Conservation (phyloP, 1,139 yeast species). For the Diutina neorugosa region DNA sequence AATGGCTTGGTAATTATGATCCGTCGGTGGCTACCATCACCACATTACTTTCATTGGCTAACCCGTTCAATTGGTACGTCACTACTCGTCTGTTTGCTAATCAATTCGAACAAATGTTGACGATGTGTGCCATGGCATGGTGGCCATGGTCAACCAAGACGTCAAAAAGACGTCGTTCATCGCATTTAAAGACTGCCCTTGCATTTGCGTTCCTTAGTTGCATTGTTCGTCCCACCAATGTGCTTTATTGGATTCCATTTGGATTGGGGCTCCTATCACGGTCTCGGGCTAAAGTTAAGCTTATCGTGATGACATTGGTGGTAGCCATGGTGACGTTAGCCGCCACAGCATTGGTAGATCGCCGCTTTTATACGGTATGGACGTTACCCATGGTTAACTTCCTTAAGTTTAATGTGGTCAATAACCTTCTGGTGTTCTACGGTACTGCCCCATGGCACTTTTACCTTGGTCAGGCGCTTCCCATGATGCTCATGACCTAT, state of each 20-base stretch:
- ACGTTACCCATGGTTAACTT: conserved; percentile 62
- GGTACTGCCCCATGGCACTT: conserved; percentile 84
- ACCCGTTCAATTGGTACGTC: conserved; percentile 78
- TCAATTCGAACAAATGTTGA: conserved; percentile 63
- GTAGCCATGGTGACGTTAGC: conserved; percentile 21
- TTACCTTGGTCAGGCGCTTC: conserved; percentile 72
- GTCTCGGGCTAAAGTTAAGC: conserved; percentile 5
- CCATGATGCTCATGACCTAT: conserved; percentile 55
- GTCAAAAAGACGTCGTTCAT: conserved; percentile 7
- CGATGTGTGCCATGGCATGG: conserved; percentile 53
- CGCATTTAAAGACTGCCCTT: conserved; percentile 14
- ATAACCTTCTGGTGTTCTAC: conserved; percentile 68
- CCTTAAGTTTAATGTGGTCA: conserved; percentile 61
- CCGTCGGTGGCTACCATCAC: conserved; percentile 32
- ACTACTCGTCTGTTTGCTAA: conserved; percentile 81
- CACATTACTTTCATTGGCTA: conserved; percentile 42
- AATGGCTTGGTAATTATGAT: conserved; percentile 26
- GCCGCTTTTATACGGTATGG: conserved; percentile 41
- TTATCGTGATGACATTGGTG: conserved; percentile 6
- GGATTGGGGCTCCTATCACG: conserved; percentile 28
- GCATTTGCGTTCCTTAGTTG: conserved; percentile 44
- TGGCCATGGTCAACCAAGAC: conserved; percentile 49
- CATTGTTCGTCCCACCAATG: conserved; percentile 76
- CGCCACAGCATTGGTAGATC: conserved; percentile 32
- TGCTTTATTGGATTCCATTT: conserved; percentile 54